phyloP scores from a whole-genome alignment of 495 filamentous ascomycete species.

The Xylaria curta region DNA sequence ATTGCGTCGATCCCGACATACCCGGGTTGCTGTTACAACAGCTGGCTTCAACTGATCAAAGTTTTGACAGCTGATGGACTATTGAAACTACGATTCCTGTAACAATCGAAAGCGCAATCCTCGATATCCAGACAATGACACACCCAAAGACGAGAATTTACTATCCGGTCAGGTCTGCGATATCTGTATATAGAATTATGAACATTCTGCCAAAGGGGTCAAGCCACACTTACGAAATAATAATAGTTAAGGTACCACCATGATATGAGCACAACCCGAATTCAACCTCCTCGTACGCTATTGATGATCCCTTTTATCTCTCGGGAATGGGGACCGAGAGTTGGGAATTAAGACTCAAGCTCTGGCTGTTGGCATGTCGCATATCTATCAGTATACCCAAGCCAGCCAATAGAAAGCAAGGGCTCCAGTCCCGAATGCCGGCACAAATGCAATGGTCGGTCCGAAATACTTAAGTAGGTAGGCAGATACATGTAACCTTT shows the following conservation, averaged over 20 bases:
- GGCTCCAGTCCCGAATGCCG: conserved; percentile 2
- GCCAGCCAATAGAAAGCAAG: background rate
- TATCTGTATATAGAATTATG: background rate
- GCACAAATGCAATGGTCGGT: conserved; percentile 6
- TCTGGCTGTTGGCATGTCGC: background rate
- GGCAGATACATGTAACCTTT: background rate
- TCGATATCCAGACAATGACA: background rate
- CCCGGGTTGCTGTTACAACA: background rate
- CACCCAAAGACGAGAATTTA: background rate
- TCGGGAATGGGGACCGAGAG: background rate
- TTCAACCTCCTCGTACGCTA: background rate
- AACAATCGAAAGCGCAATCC: background rate
- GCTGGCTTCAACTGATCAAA: background rate
- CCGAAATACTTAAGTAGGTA: background rate
- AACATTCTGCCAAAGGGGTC: background rate
- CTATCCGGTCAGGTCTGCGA: background rate
- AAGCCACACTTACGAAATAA: background rate
- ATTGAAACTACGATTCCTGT: background rate
- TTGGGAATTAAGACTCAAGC: background rate
- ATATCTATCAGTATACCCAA: background rate
- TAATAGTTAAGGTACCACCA: background rate
- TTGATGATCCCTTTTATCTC: background rate
- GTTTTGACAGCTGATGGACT: background rate
- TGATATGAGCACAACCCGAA: background rate
- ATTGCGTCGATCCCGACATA: background rate